Evolutionary conservation across 1,139 yeast genomes (phyloP).

Genomic region (Protomyces lactucae-debilis): DNA sequence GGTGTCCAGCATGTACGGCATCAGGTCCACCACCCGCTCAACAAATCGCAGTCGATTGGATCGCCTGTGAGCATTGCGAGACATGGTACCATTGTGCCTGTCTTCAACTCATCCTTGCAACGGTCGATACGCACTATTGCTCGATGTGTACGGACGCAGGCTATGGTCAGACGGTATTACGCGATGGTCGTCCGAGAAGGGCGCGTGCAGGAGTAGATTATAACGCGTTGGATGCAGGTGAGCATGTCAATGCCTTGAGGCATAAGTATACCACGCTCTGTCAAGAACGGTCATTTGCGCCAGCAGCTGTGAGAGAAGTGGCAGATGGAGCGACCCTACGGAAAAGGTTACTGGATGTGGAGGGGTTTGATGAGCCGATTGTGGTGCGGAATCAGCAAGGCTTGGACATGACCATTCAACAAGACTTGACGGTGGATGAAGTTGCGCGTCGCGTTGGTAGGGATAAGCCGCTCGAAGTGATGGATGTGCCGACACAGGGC

Average conservation of each 20-base stretch:
- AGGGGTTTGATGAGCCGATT: slow-evolving; percentile 42
- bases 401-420: slow-evolving; percentile 47
- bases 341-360: slow-evolving; percentile 41
- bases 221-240: slow-evolving; percentile 74
- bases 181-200: slow-evolving; percentile 14
- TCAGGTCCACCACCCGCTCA: not conserved
- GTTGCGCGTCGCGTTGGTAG: slow-evolving; percentile 60
- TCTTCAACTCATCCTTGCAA: not conserved
- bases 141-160: not conserved
- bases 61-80: slow-evolving; percentile 19
- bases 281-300: slow-evolving; percentile 31
- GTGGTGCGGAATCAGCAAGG: slow-evolving; percentile 41
- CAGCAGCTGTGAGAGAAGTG: slow-evolving; percentile 34
- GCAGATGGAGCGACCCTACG: slow-evolving; percentile 41
- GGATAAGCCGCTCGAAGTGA: slow-evolving; percentile 63
- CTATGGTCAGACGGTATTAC: slow-evolving; percentile 3
- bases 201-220: slow-evolving; percentile 48
- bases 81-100: slow-evolving; percentile 21
- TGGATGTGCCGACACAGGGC: slow-evolving; percentile 81
- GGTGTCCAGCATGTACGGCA: not conserved
- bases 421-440: slow-evolving; percentile 49
- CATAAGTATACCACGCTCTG: slow-evolving; percentile 59
- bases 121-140: not conserved
- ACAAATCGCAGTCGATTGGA: not conserved
- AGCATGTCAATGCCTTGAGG: slow-evolving; percentile 52